These are phyloP conservation scores for Boletus rubroflammeus DNA, from an alignment of 768 basidiomycete species.

Conservation along the genomic window DNA sequence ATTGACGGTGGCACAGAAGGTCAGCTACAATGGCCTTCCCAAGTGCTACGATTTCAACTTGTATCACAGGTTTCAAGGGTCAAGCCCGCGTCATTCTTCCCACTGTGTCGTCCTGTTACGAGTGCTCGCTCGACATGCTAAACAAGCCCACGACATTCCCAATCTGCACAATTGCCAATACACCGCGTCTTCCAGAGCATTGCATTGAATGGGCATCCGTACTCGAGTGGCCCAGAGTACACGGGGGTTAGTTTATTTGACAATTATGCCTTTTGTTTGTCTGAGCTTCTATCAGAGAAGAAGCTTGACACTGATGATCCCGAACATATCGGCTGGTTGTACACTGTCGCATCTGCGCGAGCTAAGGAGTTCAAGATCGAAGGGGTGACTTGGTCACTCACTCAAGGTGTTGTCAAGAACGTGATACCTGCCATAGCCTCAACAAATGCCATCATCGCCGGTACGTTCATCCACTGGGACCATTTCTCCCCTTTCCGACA, in stretches of 20 bases:
- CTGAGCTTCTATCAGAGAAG: constrained; percentile 50
- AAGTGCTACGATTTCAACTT: neutral
- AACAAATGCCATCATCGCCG: constrained; percentile 97
- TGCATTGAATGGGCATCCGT: constrained; percentile 99
- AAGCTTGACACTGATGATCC: constrained; percentile 98
- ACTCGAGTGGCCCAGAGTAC: constrained; percentile 94
- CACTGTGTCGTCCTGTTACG: constrained; percentile 93
- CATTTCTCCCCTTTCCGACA: constrained; percentile 2
- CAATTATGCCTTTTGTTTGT: neutral
- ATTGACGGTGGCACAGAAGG: constrained; percentile 99
- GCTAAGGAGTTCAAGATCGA: constrained; percentile 96
- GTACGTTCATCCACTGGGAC: constrained; percentile 37
- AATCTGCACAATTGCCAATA: constrained; percentile 98
- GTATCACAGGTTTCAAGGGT: constrained; percentile 84
- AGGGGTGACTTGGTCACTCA: constrained; percentile 96
- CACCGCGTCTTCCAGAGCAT: constrained; percentile 95
- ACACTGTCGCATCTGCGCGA: constrained; percentile 70
- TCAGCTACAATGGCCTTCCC: constrained; percentile 25
- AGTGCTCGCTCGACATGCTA: constrained; percentile 97
- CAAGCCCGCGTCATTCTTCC: constrained; percentile 97
- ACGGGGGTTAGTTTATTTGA: constrained; percentile 57
- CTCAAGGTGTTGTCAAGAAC: constrained; percentile 99
- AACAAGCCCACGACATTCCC: constrained; percentile 97
- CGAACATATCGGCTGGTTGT: constrained; percentile 94
- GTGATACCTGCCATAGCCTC: constrained; percentile 99